Base-by-base conservation (phyloP, 2,329 filamentous ascomycete species). In the Allantophomopsis lycopodina region DNA sequence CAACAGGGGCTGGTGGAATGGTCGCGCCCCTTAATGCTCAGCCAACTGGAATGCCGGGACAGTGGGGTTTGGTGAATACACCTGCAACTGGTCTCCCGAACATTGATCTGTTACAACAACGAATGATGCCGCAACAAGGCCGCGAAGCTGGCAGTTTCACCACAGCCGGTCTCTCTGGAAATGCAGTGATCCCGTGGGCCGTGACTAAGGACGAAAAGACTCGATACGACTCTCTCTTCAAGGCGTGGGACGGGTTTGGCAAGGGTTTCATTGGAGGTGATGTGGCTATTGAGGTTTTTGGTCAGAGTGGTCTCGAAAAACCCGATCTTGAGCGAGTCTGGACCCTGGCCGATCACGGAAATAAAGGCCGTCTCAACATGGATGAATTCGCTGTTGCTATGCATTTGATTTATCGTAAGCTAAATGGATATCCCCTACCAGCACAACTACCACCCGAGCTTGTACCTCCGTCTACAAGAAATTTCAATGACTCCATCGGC, bases 131-230 rank as follows among this genome's bases (percentile, higher is more conserved):
- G 16, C 89, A 98, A 56, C 77, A 84, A 50, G 91, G 91, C 35
- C 82, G 91, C 30, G 91, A 96, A 60, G 73, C 78, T 45, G 83
- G 82, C 18, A 71, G 67, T 14, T 96, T 83, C 52, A 94, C 85
- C 7, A 89, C 88, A 2, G 76, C 81, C 42, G 89, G 89, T 5
- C 70, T 98, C 8, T 79, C 86, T 46, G 91, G 91, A 39, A 96
- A 94, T 61, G 91, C 91, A 1, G 89, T 86, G 7, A 89, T 98
- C 53, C 91, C 91, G 0, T 98, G 91, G 91, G 88, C 91, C 13
- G 91, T 98, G 44, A 98, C 91, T 4, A 98, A 98, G 59, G 88
- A 95, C 46, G 91, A 98, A 61, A 98, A 98, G 69, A 89, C 83
- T 44, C 82, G 93, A 46, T 98, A 98, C 50, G 91, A 98, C 60